Evolutionary conservation across 2,329 filamentous ascomycete species (phyloP).

Genomic region (Canariomyces notabilis): DNA sequence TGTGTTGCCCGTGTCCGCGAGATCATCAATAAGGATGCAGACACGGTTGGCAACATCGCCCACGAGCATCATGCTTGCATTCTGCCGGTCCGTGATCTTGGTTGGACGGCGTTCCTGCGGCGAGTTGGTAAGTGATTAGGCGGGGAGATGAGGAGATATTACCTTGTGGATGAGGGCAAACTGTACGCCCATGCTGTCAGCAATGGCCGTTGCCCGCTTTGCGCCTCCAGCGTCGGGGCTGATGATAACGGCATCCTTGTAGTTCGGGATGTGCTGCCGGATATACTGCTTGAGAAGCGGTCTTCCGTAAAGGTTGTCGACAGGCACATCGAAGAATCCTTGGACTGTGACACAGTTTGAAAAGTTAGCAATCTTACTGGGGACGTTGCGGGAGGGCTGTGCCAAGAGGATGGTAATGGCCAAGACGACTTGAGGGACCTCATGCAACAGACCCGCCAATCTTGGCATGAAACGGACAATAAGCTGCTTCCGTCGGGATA

Average conservation of each 20-base stretch:
- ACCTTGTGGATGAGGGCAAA: slow-evolving; percentile 99
- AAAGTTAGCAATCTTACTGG: slow-evolving; percentile 3
- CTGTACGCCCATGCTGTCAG: slow-evolving; percentile 86
- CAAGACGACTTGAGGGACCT: neutral
- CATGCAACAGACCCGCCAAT: slow-evolving; percentile 2
- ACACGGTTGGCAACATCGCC: slow-evolving; percentile 66
- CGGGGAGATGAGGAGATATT: slow-evolving; percentile 31
- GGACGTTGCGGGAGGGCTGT: neutral
- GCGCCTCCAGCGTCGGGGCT: slow-evolving; percentile 95
- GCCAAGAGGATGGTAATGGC: neutral
- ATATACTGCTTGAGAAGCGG: slow-evolving; percentile 67
- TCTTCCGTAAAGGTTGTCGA: slow-evolving; percentile 92
- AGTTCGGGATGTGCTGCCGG: slow-evolving; percentile 77
- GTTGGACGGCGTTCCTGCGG: slow-evolving; percentile 52
- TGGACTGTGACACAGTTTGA: slow-evolving; percentile 60
- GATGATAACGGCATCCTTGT: slow-evolving; percentile 83
- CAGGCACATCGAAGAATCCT: slow-evolving; percentile 97
- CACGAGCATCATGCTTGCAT: slow-evolving; percentile 79
- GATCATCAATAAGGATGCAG: slow-evolving; percentile 88
- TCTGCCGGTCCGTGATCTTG: slow-evolving; percentile 68
- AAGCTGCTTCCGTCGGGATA: neutral
- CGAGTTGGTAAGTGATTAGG: slow-evolving; percentile 31
- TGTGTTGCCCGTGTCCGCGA: slow-evolving; percentile 94
- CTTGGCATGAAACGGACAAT: neutral
- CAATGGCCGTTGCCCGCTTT: slow-evolving; percentile 92